Percentiles rank a stretch among this genome's conserved stretches.
phyloP scores from a whole-genome alignment of 2,329 filamentous ascomycete genomes.

The Fusarium nodosum region DNA sequence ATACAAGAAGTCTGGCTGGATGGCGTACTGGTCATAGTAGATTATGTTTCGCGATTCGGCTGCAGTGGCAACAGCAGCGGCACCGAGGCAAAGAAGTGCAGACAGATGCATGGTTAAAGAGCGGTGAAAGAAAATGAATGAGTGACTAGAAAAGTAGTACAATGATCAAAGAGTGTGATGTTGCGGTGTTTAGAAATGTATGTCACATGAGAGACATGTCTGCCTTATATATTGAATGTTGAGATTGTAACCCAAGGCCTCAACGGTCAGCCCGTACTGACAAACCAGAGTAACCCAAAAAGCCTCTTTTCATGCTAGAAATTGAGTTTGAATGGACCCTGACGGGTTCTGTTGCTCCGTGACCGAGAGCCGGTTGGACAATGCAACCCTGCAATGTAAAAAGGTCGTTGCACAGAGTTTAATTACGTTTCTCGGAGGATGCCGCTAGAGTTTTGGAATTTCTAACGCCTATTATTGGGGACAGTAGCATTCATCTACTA shows the following conservation, averaged over 20 bases:
- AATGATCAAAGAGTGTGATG: neutral
- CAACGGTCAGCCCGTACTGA: neutral
- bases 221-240: constrained; percentile 1
- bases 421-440: neutral
- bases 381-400: neutral
- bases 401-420: constrained; percentile 12
- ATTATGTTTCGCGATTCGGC: constrained; percentile 54
- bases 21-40: constrained; percentile 63
- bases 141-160: neutral
- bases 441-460: constrained; percentile 3
- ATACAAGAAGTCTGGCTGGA: neutral
- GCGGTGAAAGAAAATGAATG: neutral
- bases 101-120: constrained; percentile 16
- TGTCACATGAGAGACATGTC: neutral
- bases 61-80: constrained; percentile 14
- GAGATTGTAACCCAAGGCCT: neutral
- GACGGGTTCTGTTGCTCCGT: neutral
- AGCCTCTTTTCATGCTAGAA: neutral
- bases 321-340: constrained; percentile 29
- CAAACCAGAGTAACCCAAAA: neutral
- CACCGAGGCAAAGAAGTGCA: neutral
- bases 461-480: neutral
- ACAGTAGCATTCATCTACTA: neutral
- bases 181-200: neutral
- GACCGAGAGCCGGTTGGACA: neutral